A percentile compares a stretch with the other conserved stretches of the same genome.
Evolutionary conservation across 768 basidiomycete species (phyloP).

Genomic region (Paxillus involutus): DNA sequence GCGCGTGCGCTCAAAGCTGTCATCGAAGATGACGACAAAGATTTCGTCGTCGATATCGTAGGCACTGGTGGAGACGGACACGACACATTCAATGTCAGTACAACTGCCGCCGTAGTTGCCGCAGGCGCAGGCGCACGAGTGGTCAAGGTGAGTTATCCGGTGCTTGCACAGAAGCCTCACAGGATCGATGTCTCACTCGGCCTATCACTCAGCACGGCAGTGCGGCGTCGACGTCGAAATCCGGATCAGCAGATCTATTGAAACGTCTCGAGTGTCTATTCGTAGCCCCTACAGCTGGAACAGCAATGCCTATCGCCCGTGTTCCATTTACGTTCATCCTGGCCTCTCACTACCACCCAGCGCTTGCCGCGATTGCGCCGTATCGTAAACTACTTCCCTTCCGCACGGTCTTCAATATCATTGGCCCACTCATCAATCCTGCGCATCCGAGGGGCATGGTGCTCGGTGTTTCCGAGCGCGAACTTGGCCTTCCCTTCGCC

Average conservation of each 20-base stretch:
- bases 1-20: conserved; percentile 63
- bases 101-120: conserved; percentile 89
- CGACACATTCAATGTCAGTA: conserved; percentile 96
- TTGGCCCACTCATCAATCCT: conserved; percentile 94
- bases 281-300: conserved; percentile 50
- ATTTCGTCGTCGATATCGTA: conserved; percentile 61
- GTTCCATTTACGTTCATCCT: conserved; percentile 91
- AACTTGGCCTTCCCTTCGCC: conserved; percentile 82
- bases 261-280: conserved; percentile 82
- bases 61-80: conserved; percentile 81
- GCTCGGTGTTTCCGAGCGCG: conserved; percentile 81
- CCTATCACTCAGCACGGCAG: conserved; percentile 73
- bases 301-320: conserved; percentile 48
- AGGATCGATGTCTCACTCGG: background rate
- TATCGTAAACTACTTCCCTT: conserved; percentile 86
- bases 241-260: conserved; percentile 92
- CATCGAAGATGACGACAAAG: conserved; percentile 56
- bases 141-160: conserved; percentile 64
- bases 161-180: background rate
- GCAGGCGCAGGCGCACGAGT: conserved; percentile 94
- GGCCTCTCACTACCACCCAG: conserved; percentile 91
- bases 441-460: conserved; percentile 86
- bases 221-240: conserved; percentile 88
- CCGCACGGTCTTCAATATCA: conserved; percentile 94
- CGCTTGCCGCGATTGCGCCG: conserved; percentile 78